phyloP scores from a whole-genome alignment of 257 asterid species.

The Solanum piurae region DNA sequence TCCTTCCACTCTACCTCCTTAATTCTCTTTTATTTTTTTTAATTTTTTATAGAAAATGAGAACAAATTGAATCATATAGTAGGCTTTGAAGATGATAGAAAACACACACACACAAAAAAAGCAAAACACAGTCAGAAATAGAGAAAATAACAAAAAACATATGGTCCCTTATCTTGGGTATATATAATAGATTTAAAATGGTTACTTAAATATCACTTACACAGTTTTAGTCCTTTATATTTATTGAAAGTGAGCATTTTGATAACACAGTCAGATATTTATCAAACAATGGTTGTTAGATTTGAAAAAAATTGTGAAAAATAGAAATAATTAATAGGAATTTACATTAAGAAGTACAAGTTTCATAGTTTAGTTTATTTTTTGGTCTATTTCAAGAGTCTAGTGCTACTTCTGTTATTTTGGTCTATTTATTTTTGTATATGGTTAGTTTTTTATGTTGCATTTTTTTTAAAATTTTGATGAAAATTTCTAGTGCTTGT shows the following conservation, averaged over 20 bases:
- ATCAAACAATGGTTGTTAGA: neutral
- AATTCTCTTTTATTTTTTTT: too few relatives aligned
- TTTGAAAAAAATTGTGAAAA: neutral
- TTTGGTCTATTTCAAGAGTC: neutral
- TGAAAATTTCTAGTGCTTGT: neutral
- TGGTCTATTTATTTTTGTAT: neutral
- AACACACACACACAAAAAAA: too few relatives aligned
- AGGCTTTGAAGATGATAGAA: neutral
- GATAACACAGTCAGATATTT: neutral
- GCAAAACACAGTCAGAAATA: neutral
- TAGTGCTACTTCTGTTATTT: neutral
- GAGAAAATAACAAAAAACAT: neutral
- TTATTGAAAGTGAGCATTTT: neutral
- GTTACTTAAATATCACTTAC: neutral
- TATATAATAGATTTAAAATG: neutral
- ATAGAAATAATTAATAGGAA: neutral
- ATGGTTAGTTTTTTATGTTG: neutral
- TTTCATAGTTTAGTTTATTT: too few relatives aligned
- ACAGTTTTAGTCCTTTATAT: neutral
- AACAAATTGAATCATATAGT: too few relatives aligned
- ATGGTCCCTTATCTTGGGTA: neutral
- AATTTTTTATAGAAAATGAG: neutral
- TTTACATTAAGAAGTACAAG: neutral
- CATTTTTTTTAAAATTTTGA: neutral
- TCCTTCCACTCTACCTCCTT: neutral